Base-by-base conservation (phyloP, 2,329 filamentous ascomycete species). In the Fusarium acutatum region DNA sequence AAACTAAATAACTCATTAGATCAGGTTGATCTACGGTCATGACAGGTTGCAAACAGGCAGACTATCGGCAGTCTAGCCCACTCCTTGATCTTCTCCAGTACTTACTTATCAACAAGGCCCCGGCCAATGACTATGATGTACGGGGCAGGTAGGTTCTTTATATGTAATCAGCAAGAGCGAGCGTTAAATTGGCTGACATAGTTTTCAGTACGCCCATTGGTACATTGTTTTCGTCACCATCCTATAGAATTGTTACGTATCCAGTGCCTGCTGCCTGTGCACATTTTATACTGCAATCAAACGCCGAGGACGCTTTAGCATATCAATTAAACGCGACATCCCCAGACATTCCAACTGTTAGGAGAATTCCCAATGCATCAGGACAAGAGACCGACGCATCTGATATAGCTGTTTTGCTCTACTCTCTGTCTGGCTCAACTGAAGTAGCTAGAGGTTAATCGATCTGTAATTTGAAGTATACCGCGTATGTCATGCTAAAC, bases 391-490 rank as follows among this genome's bases (percentile, higher is more conserved):
- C 6, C 26, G 26, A 26, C 26, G 26, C 26, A 26, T 26, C 26
- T 26, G 26, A 6, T 26, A 6, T 10, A 18, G 24, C 11, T 6
- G 24, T 18, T 13, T 2, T 44, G 7, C 17, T 44, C 17, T 1
- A 13, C 18, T 47, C 30, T 15, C 44, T 47, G 13, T 14, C 26
- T n/a, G 0, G 1, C 14, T 47, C 44, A 17, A 11, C 8, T 4
- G 10, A 17, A 11, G 3, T 47, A 11, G 26, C 44, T 5, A 4
- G 9, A 28, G 43, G 41, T 44, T 26, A 0, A 24, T 44, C 8
- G 1, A 9, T 8, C n/a, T 11, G 18, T 2, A 18, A 11, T 11
- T 10, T 43, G 1, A 11, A 26, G 1, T 9, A 12, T 18, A 26
- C 6, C 7, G 6, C 7, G 41, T 12, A 1, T 10, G 18, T 8